These are phyloP conservation scores for Parasarocladium wereldwijsianum DNA, from an alignment of 2,329 filamentous ascomycete genomes.

Conservation along the genomic window DNA sequence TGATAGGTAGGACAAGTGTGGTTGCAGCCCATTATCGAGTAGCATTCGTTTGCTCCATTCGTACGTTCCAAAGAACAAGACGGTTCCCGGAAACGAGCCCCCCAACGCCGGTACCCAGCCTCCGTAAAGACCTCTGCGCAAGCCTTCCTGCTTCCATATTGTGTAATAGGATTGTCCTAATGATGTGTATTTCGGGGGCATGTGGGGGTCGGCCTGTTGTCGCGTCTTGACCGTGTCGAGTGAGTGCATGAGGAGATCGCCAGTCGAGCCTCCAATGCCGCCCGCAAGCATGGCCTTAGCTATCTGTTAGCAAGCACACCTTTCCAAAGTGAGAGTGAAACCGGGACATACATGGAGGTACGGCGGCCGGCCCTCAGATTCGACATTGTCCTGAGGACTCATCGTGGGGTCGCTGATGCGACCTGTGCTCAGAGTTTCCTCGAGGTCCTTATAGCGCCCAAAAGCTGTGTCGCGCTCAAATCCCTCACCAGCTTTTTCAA, in stretches of 20 bases:
- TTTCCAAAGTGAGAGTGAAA: background rate
- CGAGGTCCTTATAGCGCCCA: too few relatives aligned
- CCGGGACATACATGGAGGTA: conserved; percentile 24
- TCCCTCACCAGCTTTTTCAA: too few relatives aligned
- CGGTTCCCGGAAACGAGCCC: conserved; percentile 84
- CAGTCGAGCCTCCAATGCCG: conserved; percentile 80
- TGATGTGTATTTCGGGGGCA: conserved; percentile 84
- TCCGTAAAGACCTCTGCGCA: conserved; percentile 75
- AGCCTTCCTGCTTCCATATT: conserved; percentile 83
- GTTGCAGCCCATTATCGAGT: conserved; percentile 70
- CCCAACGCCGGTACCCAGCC: conserved; percentile 85
- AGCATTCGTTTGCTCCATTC: conserved; percentile 86
- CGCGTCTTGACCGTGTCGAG: conserved; percentile 97
- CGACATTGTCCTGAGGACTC: conserved; percentile 20
- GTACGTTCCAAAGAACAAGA: conserved; percentile 92
- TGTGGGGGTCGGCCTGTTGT: conserved; percentile 88
- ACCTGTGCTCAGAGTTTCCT: conserved; percentile 12
- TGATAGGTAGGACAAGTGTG: conserved; percentile 72
- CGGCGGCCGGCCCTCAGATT: conserved; percentile 27
- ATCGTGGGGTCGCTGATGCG: conserved; percentile 16
- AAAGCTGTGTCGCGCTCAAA: too few relatives aligned
- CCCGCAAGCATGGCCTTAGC: conserved; percentile 83
- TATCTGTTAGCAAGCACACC: conserved; percentile 4
- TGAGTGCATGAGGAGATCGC: conserved; percentile 97
- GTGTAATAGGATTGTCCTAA: conserved; percentile 84